Base-by-base conservation (phyloP, 1,284 basidiomycete species). In the Marasmius sp. region DNA sequence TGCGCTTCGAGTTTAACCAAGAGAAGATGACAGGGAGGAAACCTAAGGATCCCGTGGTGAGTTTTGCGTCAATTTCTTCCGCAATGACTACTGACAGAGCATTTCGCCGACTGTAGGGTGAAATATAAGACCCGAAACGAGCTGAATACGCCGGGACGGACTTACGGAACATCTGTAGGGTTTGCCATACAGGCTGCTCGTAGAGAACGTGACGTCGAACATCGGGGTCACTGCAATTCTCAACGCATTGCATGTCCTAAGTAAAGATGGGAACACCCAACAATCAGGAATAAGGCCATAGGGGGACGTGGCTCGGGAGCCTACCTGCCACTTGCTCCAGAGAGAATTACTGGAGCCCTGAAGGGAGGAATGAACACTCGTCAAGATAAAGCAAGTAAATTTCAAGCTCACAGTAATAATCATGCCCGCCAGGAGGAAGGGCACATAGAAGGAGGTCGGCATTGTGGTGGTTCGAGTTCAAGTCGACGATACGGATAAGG, bases 191-290 rank as follows among this genome's bases (percentile, higher is more conserved):
- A 1, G 94, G 94, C 74, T 96, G 94, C 70, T 96, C 93, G 74
- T 93, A 96, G 48, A 93, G 82, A 51, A 94, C 80, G 64, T 81
- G 86, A 39, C 79, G 75, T 50, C 72, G 64, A 22, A 85, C 78
- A 73, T 86, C 74, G 56, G 81, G 79, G 70, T 89, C 85, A 62
- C 76, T 70, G 72, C 94, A 97, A 75, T 95, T 91, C 82, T 95
- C 94, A 59, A 96, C 94, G 71, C 94, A 97, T 87, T 95, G 92
- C 91, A 94, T 95, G 73, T 96, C 94, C 88, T 94, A 68, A 18
- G 48, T 52, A 62, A 52, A 34, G 27, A 27, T 27, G 27, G 27
- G 27, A 27, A 27, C 27, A 27, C 27, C 27, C 27, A 5, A 27
- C 59, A 50, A 50, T 60, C 64, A 18, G 59, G 65, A 58, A 36